A percentile compares a stretch with the other conserved stretches of the same genome.
phyloP scores from a whole-genome alignment of 2,329 filamentous ascomycete species.

The Fusarium clavum region DNA sequence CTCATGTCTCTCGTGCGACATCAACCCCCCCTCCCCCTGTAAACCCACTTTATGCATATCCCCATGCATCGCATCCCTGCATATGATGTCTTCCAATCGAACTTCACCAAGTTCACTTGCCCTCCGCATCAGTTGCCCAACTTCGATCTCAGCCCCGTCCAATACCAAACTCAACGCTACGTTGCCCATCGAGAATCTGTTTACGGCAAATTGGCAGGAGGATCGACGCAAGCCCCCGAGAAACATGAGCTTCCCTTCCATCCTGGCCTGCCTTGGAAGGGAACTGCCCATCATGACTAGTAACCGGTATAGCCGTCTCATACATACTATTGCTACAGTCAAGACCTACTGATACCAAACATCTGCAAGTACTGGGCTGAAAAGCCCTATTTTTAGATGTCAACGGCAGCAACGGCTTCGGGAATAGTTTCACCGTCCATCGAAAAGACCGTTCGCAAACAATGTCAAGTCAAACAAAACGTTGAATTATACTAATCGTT shows the following conservation, averaged over 20 bases:
- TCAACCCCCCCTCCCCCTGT: conserved; percentile 24
- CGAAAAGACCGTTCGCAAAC: background rate
- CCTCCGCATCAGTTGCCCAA: conserved; percentile 10
- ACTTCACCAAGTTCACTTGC: background rate
- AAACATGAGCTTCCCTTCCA: conserved; percentile 2
- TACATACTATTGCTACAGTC: conserved; percentile 24
- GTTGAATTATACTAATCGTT: background rate
- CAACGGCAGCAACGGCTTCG: background rate
- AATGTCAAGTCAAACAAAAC: conserved; percentile 3
- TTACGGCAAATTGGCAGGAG: conserved; percentile 30
- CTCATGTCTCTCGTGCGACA: conserved; percentile 33
- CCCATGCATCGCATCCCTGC: conserved; percentile 29
- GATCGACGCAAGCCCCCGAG: conserved; percentile 22
- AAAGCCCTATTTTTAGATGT: conserved; percentile 22
- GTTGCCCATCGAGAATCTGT: conserved; percentile 8
- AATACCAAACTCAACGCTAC: conserved; percentile 3
- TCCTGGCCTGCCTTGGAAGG: background rate
- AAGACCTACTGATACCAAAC: background rate
- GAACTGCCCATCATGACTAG: conserved; percentile 1
- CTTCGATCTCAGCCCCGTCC: conserved; percentile 18
- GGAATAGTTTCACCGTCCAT: conserved; percentile 30
- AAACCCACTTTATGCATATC: conserved; percentile 42
- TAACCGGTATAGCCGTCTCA: conserved; percentile 26
- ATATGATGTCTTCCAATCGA: conserved; percentile 8
- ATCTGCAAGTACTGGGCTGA: conserved; percentile 20